phyloP scores from a whole-genome alignment of 1,284 basidiomycete genomes.

The Apiotrichum sp. region DNA sequence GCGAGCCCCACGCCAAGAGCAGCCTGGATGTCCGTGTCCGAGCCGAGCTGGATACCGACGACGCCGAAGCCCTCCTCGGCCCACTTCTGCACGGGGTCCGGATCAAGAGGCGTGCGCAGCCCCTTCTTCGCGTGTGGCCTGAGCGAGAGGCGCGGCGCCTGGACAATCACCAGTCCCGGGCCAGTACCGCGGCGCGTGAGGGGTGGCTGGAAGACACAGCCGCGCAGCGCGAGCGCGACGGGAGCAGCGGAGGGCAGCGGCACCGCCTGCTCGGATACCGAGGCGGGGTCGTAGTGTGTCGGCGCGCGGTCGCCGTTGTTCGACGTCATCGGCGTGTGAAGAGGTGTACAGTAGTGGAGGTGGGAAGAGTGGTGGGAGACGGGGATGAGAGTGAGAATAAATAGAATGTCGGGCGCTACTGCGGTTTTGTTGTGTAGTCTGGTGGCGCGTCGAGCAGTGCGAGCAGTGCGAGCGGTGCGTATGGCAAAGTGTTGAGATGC shows the following conservation, averaged over 20 bases:
- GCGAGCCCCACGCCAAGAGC: constrained; percentile 10
- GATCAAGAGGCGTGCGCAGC: constrained; percentile 13
- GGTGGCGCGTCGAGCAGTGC: too few relatives aligned
- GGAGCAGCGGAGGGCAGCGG: constrained; percentile 3
- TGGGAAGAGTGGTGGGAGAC: background rate
- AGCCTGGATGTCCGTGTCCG: constrained; percentile 11
- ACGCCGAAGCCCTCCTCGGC: constrained; percentile 20
- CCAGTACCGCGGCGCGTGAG: constrained; percentile 14
- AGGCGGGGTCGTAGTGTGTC: background rate
- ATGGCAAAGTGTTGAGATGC: too few relatives aligned
- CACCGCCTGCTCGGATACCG: constrained; percentile 2
- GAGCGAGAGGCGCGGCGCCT: constrained; percentile 9
- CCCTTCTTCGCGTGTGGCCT: constrained; percentile 8
- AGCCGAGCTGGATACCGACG: constrained; percentile 9
- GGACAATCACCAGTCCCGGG: constrained; percentile 14
- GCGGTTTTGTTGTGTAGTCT: too few relatives aligned
- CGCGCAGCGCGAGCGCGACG: constrained; percentile 1
- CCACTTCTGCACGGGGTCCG: constrained; percentile 20
- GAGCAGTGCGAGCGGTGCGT: too few relatives aligned
- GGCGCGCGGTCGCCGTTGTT: background rate
- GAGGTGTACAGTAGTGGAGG: background rate
- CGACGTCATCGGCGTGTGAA: background rate
- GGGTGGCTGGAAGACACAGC: constrained; percentile 13
- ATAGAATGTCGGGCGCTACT: too few relatives aligned
- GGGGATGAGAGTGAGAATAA: too few relatives aligned